These are phyloP conservation scores for Teunomyces barrocoloradensis DNA, from an alignment of 805 yeast genomes.

Conservation along the genomic window DNA sequence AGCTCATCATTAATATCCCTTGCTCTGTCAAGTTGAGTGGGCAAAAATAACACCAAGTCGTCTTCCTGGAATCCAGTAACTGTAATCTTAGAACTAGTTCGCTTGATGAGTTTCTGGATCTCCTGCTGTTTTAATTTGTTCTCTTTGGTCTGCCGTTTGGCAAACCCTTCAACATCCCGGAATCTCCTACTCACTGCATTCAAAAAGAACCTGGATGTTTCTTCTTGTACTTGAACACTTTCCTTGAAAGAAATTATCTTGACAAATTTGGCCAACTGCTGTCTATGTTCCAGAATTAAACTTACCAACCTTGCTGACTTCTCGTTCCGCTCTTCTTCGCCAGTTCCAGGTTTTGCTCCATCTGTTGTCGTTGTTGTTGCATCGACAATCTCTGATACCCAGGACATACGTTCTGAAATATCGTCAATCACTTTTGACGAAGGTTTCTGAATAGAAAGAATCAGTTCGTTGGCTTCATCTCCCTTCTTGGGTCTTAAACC, in stretches of 20 bases:
- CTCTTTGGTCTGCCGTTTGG: slow-evolving; percentile 79
- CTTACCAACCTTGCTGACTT: slow-evolving; percentile 15
- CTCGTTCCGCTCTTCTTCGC: slow-evolving; percentile 12
- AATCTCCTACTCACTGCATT: slow-evolving; percentile 66
- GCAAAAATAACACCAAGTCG: slow-evolving; percentile 82
- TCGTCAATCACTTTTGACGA: slow-evolving; percentile 42
- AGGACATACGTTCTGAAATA: slow-evolving; percentile 38
- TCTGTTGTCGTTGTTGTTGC: background rate
- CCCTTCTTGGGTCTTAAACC: slow-evolving; percentile 58
- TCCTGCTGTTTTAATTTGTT: slow-evolving; percentile 52
- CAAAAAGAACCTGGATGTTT: slow-evolving; percentile 30
- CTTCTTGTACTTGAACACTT: slow-evolving; percentile 23
- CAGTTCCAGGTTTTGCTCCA: background rate
- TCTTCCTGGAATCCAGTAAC: slow-evolving; percentile 64
- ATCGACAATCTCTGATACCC: slow-evolving; percentile 30
- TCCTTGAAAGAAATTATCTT: slow-evolving; percentile 27
- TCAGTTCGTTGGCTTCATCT: slow-evolving; percentile 22
- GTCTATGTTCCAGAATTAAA: slow-evolving; percentile 6
- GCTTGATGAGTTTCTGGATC: slow-evolving; percentile 33
- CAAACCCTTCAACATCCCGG: slow-evolving; percentile 82
- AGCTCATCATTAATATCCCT: slow-evolving; percentile 16
- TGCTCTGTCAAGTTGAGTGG: slow-evolving; percentile 55
- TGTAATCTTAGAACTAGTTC: slow-evolving; percentile 53
- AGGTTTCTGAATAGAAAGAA: slow-evolving; percentile 21
- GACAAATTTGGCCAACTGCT: slow-evolving; percentile 14